Base-by-base conservation (phyloP, 2,329 filamentous ascomycete genomes). In the Calonectria fujianensis region DNA sequence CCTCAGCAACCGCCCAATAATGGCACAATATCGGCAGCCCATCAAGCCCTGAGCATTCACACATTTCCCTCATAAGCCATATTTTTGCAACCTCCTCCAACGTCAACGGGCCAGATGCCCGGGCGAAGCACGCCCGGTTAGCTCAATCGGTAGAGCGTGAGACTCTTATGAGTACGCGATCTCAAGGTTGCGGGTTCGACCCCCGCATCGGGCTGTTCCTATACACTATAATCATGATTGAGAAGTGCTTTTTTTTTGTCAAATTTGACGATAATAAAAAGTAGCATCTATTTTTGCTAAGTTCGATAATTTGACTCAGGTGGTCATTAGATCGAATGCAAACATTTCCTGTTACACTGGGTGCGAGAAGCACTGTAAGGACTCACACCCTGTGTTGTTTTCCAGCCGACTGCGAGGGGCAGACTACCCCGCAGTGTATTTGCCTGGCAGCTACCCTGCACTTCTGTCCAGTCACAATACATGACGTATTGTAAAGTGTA, bases 121-220 rank as follows among this genome's bases (percentile, higher is more conserved):
- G 89, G 89, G 89, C 87, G 86, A 88, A 83, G 84, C 70, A 72
- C 71, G 78, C 78, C 78, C 77, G 80, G 79, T 80, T 82, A 82
- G 79, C 78, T 82, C 78, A 82, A 82, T 82, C 77, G 79, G 80
- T 92, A 93, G 90, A 93, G 90, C 90, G 90, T 91, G 88, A 91
- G 91, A 92, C 91, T 92, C 90, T 89, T 89, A 89, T n/a, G 76
- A 79, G 79, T 77, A 74, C 78, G 67, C 80, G 51, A 89, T 89
- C 88, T 89, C 86, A 88, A 89, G 88, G 87, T 86, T 89, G 87
- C 86, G 87, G 87, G 89, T 90, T 89, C 87, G 87, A 88, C 83
- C 84, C 84, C 84, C 84, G 82, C 84, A 82, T 85, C 82, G 84
- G 84, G 82, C 83, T 85, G 45, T 73, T 73, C 16, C 3, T 24